These are phyloP conservation scores for Ustilago crameri DNA, from an alignment of 1,284 basidiomycete species.

Conservation along the genomic window DNA sequence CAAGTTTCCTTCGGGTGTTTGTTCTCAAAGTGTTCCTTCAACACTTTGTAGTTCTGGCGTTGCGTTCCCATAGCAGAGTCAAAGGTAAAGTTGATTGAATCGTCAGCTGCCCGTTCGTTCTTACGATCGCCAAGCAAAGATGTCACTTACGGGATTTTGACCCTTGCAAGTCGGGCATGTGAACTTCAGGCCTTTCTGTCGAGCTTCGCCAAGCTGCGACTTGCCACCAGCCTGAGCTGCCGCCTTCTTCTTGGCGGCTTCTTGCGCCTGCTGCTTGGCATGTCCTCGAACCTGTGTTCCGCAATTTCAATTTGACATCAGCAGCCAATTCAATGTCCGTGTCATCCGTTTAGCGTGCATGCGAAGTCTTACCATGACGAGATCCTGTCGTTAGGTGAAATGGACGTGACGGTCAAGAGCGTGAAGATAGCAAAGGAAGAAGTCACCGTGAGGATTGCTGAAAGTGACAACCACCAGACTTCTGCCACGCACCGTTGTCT, in stretches of 20 bases:
- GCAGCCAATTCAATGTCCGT: not conserved
- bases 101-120: slow-evolving; percentile 4
- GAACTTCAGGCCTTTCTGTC: slow-evolving; percentile 36
- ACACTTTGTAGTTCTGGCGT: slow-evolving; percentile 30
- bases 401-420: too few species aligned
- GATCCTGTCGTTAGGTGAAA: too few species aligned
- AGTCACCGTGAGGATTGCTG: too few species aligned
- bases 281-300: slow-evolving; percentile 38
- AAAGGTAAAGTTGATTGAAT: not conserved
- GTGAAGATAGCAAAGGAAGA: too few species aligned
- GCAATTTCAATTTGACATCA: not conserved
- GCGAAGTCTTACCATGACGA: too few species aligned
- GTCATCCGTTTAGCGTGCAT: too few species aligned
- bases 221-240: slow-evolving; percentile 22
- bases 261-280: slow-evolving; percentile 33
- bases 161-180: slow-evolving; percentile 41
- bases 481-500: too few species aligned
- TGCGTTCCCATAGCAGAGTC: too few species aligned
- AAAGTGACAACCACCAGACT: too few species aligned
- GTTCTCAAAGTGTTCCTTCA: slow-evolving; percentile 41
- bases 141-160: slow-evolving; percentile 31
- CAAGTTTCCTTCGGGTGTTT: slow-evolving; percentile 37
- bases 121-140: not conserved
- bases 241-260: slow-evolving; percentile 37
- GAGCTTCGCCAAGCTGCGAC: slow-evolving; percentile 35